phyloP scores from a whole-genome alignment of 192 early-diverging fungal genomes.

The Coemansia sp. region DNA sequence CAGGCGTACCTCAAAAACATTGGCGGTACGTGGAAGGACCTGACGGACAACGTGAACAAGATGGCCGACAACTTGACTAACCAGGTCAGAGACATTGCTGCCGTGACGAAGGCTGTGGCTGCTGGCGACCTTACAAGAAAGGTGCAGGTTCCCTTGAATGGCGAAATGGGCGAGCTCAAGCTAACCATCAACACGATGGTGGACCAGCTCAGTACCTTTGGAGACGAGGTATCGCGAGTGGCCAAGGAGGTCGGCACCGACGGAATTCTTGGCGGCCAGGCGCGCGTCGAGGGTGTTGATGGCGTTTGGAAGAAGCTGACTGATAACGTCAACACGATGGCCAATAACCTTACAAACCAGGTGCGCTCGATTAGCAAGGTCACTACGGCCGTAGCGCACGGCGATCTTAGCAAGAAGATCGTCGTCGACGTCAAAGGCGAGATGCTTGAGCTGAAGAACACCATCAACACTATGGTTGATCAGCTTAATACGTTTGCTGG shows the following conservation, averaged over 20 bases:
- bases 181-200: conserved; percentile 62
- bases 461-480: conserved; percentile 55
- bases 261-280: conserved; percentile 55
- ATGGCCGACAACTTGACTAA: conserved; percentile 67
- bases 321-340: conserved; percentile 61
- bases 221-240: too few relatives aligned
- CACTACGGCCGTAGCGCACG: conserved; percentile 30
- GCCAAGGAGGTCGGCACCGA: too few relatives aligned
- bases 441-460: conserved; percentile 54
- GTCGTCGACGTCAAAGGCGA: conserved; percentile 50
- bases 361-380: conserved; percentile 57
- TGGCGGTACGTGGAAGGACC: too few relatives aligned
- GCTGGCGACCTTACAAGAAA: conserved; percentile 56
- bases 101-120: too few relatives aligned
- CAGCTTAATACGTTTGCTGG: too few relatives aligned
- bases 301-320: conserved; percentile 58
- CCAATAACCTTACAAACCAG: conserved; percentile 60
- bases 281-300: conserved; percentile 40
- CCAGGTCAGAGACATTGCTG: too few relatives aligned
- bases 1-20: too few relatives aligned
- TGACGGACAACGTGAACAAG: conserved; percentile 61
- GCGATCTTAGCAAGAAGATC: conserved; percentile 55
- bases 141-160: conserved; percentile 45
- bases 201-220: conserved; percentile 57
- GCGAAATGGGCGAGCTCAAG: conserved; percentile 45